Evolutionary conservation across 202 grass and related monocot species (phyloP), one percentile per base, ranked within the genome.

Genomic region (Eragrostis tef): DNA sequence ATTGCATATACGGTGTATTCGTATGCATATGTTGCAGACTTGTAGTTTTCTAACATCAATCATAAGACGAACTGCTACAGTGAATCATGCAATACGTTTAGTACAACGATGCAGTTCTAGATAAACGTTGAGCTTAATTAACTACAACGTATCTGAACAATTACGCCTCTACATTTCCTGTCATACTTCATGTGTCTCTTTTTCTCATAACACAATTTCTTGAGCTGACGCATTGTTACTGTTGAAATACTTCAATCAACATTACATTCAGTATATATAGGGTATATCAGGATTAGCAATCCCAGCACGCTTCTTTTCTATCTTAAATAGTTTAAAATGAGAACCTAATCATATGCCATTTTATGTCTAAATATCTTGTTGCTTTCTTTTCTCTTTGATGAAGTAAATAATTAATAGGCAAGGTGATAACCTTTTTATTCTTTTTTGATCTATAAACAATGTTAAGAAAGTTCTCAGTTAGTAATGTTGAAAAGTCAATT

Each of bases 401-500:
- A 39, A 39, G 26, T 10, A 11, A 25, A 25, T 21, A 34, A 49
- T 48, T 27, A 11, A 24, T 48, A 57, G 11, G 79, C n/a, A 48
- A 25, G 61, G 25, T 41, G 57, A 68, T 53, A 71, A 53, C 51
- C 11, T 29, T 64, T 77, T 84, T 51, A 16, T 44, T 51, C 22
- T 79, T 85, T n/a, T 66, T 46, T 85, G 29, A 44, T 61, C 13
- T n/a, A 60, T 76, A 53, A 29, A 70, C 62, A 68, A 50, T 79
- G 49, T 61, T 52, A 17, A 85, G 31, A 62, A 70, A 24, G n/a
- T 65, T 69, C 42, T 44, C 41, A 39, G 39, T 36, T 78, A 72
- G 22, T 43, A 79, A 36, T 54, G 67, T 36, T 22, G 54, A 56
- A 66, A 58, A 39, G 66, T 52, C 19, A 39, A n/a, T 66, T 42